A percentile compares a stretch with the other conserved stretches of the same genome.
Conservation (phyloP, 352 stramenopile genomes). For the Globisporangium echinulatum region DNA sequence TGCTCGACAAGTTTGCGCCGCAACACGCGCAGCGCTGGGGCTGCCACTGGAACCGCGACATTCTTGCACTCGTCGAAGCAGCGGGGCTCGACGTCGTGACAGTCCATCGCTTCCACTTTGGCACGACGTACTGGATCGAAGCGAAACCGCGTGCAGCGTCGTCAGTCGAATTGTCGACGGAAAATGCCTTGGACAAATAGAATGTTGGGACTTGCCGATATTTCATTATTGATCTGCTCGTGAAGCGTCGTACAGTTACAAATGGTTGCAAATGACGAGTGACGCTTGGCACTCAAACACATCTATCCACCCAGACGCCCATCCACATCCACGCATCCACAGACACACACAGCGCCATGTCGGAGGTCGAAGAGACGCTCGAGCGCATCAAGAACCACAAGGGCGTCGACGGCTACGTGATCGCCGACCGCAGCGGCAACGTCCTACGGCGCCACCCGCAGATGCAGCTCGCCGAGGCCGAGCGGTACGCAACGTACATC, state of each 20-base stretch:
- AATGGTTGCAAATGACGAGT: too few species aligned
- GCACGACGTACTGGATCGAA: slow-evolving; percentile 91
- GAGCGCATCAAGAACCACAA: slow-evolving; percentile 94
- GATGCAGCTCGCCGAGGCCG: slow-evolving; percentile 87
- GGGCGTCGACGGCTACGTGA: slow-evolving; percentile 93
- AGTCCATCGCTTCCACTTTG: slow-evolving; percentile 91
- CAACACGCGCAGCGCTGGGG: slow-evolving; percentile 93
- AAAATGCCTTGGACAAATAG: neutral
- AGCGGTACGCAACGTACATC: slow-evolving; percentile 91
- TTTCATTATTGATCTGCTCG: neutral
- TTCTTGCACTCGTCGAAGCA: slow-evolving; percentile 80
- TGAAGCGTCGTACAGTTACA: too few species aligned
- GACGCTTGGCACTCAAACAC: neutral
- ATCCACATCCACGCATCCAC: neutral
- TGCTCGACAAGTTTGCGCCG: slow-evolving; percentile 92
- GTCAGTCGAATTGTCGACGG: neutral
- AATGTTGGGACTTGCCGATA: neutral
- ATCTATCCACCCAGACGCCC: neutral
- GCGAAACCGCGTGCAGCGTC: slow-evolving; percentile 27
- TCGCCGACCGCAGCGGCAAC: slow-evolving; percentile 87
- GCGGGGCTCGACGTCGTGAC: slow-evolving; percentile 84
- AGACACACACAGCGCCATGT: slow-evolving; percentile 29
- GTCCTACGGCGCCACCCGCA: slow-evolving; percentile 86
- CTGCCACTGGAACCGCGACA: slow-evolving; percentile 96
- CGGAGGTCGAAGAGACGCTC: slow-evolving; percentile 92